Base-by-base conservation (phyloP, 108 stramenopile species). In the Craspedostauros australis region DNA sequence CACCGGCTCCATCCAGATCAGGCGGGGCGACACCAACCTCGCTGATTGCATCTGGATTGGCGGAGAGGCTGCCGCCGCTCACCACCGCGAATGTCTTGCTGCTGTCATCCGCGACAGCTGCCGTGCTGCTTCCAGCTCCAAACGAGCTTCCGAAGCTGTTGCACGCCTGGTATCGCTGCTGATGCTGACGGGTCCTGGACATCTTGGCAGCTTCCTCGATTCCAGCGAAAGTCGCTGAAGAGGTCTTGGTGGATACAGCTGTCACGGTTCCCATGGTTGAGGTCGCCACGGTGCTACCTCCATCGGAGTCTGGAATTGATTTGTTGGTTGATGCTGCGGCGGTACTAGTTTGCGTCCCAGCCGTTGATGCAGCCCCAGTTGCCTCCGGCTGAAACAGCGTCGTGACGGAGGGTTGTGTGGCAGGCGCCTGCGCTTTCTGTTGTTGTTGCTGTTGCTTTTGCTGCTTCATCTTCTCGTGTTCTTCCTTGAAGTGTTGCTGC, bases 201-300 rank as follows among this genome's bases (percentile, higher is more conserved):
- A 32, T 51, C 36, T 61, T 64, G 7, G 82, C 82, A 5, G 68
- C 77, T n/a, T 70, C 77, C 60, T 78, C 77, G 30, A 83, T 76
- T 11, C 82, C 82, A 8, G 57, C 49, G 41, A 79, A 83, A 1
- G n/a, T n/a, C n/a, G n/a, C n/a, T n/a, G n/a, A n/a, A n/a, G n/a
- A n/a, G n/a, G n/a, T n/a, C n/a, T n/a, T n/a, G n/a, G n/a, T n/a
- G n/a, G n/a, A n/a, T n/a, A n/a, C n/a, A 54, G 36, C 41, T 63
- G 54, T 18, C 38, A 32, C 7, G 54, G 46, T 11, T n/a, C n/a
- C 21, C 45, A 15, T 24, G 44, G 18, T 24, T 54, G 16, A 19
- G 36, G 22, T 20, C 30, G 5, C 8, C 15, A 15, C 22, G 22
- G 22, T 48, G 47, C 25, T 28, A 15, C 46, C 46, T 23, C 15